phyloP scores from a whole-genome alignment of 2,329 filamentous ascomycete genomes.

The Beauveria asiatica region DNA sequence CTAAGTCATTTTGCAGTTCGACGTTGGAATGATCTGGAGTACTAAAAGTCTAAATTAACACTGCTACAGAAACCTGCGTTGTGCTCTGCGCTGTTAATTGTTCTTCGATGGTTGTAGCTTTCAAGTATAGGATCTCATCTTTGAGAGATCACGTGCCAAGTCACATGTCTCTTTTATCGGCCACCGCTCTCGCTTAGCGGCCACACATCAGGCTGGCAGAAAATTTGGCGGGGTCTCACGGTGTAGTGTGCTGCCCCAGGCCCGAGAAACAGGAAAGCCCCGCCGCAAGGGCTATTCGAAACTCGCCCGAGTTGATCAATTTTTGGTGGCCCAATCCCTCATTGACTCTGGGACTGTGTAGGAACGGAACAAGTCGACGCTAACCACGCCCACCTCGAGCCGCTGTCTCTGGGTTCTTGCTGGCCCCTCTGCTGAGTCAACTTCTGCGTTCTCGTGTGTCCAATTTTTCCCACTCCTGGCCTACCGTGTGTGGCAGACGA shows the following conservation, averaged over 20 bases:
- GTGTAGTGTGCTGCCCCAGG: not conserved
- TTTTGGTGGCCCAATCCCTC: slow-evolving; percentile 19
- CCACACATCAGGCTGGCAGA: slow-evolving; percentile 30
- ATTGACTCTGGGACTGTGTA: not conserved
- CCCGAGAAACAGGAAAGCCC: slow-evolving; percentile 17
- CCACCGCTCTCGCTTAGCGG: slow-evolving; percentile 35
- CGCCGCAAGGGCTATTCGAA: slow-evolving; percentile 31
- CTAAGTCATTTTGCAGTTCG: not conserved
- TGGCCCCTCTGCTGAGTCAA: slow-evolving; percentile 10
- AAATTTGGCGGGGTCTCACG: slow-evolving; percentile 29
- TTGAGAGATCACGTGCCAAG: slow-evolving; percentile 14
- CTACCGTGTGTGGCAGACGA: not conserved
- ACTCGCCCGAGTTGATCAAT: slow-evolving; percentile 17
- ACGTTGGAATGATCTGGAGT: slow-evolving; percentile 3
- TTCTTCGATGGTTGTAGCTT: not conserved
- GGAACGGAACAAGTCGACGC: slow-evolving; percentile 4
- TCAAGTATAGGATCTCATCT: not conserved
- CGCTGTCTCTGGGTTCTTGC: not conserved
- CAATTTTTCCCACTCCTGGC: slow-evolving; percentile 13
- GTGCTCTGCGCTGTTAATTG: too few species aligned
- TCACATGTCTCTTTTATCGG: slow-evolving; percentile 19
- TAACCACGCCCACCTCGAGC: slow-evolving; percentile 1
- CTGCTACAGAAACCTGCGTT: not conserved
- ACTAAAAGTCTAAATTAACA: slow-evolving; percentile 6
- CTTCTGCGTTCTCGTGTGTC: slow-evolving; percentile 6